A percentile compares a stretch with the other conserved stretches of the same genome.
Conservation (phyloP, 768 basidiomycete species). For the Pleurotus tuoliensis region DNA sequence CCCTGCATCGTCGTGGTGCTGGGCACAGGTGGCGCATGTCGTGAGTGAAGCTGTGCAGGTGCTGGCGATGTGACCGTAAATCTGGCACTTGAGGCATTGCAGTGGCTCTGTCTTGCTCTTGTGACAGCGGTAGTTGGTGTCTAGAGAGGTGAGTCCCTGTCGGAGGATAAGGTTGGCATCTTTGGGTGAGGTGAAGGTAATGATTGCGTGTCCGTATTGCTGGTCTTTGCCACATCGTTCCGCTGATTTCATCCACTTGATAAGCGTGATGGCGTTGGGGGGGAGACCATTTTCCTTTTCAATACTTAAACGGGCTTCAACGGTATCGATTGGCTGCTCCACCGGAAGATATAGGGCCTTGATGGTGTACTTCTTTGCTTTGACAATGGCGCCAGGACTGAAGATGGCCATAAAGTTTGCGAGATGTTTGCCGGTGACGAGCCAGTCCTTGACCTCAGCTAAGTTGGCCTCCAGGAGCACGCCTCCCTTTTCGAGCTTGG, state of each 20-base stretch:
- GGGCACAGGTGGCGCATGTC: too few species aligned
- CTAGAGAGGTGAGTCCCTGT: conserved; percentile 1
- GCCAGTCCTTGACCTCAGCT: background rate
- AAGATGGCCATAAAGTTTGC: background rate
- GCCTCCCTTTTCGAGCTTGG: background rate
- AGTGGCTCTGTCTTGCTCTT: too few species aligned
- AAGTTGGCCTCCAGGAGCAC: background rate
- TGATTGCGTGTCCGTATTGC: background rate
- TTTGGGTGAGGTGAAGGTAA: background rate
- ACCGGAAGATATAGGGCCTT: background rate
- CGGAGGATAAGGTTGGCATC: background rate
- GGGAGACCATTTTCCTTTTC: conserved; percentile 12
- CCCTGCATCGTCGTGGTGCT: too few species aligned
- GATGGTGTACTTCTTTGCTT: background rate
- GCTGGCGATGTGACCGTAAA: too few species aligned
- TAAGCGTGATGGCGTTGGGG: conserved; percentile 7
- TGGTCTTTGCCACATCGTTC: background rate
- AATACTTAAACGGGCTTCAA: conserved; percentile 16
- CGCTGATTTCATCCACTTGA: conserved; percentile 14
- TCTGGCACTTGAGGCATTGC: too few species aligned
- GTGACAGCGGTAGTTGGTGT: too few species aligned
- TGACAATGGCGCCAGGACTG: background rate
- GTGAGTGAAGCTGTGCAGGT: too few species aligned
- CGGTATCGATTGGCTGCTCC: background rate
- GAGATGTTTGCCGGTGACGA: background rate